Evolutionary conservation across 768 basidiomycete species (phyloP).

Genomic region (Russula sp.): DNA sequence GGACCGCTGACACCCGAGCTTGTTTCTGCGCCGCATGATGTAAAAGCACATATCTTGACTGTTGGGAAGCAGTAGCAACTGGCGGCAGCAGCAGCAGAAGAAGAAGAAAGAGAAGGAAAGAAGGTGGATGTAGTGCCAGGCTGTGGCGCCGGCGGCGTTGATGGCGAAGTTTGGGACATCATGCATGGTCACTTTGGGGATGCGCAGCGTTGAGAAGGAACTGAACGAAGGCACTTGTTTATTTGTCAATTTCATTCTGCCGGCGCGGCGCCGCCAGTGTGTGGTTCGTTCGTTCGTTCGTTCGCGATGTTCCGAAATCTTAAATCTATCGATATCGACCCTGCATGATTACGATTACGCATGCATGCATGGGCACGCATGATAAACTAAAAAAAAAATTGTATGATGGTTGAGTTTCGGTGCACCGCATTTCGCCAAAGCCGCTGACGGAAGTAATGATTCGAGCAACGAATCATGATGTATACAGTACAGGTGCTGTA

Average conservation of each 20-base stretch:
- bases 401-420: no score
- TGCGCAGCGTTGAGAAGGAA: background rate
- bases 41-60: background rate
- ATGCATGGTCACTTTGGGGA: background rate
- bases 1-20: background rate
- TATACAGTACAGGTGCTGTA: background rate
- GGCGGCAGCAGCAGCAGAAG: no score
- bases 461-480: background rate
- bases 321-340: background rate
- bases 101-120: background rate
- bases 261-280: background rate
- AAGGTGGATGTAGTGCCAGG: no score
- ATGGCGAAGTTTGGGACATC: background rate
- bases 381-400: no score
- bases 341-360: background rate
- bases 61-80: background rate
- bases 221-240: background rate
- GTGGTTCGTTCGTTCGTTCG: no score
- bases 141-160: slow-evolving; percentile 2
- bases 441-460: no score
- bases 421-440: no score
- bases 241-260: background rate
- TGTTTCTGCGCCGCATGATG: slow-evolving; percentile 2
- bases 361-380: no score
- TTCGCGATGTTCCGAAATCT: background rate